phyloP scores from a whole-genome alignment of 208 protist species.

The Wallacemonas sp. region DNA sequence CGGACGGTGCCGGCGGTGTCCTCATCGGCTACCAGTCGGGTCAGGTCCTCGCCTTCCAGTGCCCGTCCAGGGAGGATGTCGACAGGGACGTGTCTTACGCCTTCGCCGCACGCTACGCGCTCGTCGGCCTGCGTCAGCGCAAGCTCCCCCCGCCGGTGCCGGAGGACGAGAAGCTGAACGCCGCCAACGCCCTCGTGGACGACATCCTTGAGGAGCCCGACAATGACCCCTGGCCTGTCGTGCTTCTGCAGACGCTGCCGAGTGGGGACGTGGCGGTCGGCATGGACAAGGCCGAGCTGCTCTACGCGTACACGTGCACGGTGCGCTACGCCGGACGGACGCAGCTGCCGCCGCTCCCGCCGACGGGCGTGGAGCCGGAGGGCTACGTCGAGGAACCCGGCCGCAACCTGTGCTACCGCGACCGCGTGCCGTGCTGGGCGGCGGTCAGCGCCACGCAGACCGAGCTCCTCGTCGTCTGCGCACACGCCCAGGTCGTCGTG shows the following conservation, averaged over 20 bases:
- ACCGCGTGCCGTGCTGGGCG: constrained; percentile 41
- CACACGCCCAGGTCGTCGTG: constrained; percentile 19
- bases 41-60: constrained; percentile 61
- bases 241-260: constrained; percentile 48
- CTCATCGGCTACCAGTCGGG: constrained; percentile 75
- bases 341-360: constrained; percentile 75
- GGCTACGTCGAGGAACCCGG: constrained; percentile 89
- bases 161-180: constrained; percentile 53
- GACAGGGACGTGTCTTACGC: constrained; percentile 71
- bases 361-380: constrained; percentile 82
- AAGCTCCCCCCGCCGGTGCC: constrained; percentile 55
- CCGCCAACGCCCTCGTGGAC: constrained; percentile 53
- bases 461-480: constrained; percentile 24
- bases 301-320: constrained; percentile 63
- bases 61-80: constrained; percentile 47
- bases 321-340: constrained; percentile 67
- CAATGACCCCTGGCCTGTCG: constrained; percentile 72
- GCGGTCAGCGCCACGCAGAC: constrained; percentile 30
- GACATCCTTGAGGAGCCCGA: constrained; percentile 82
- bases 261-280: constrained; percentile 48
- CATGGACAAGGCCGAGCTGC: constrained; percentile 65
- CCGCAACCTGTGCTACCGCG: constrained; percentile 83
- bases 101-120: constrained; percentile 57
- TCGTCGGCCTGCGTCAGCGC: constrained; percentile 80
- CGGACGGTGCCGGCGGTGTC: constrained; percentile 33